Percentiles rank a stretch among this genome's conserved stretches.
phyloP scores from a whole-genome alignment of 1,139 yeast genomes.

The Blastobotrys arbuscula region DNA sequence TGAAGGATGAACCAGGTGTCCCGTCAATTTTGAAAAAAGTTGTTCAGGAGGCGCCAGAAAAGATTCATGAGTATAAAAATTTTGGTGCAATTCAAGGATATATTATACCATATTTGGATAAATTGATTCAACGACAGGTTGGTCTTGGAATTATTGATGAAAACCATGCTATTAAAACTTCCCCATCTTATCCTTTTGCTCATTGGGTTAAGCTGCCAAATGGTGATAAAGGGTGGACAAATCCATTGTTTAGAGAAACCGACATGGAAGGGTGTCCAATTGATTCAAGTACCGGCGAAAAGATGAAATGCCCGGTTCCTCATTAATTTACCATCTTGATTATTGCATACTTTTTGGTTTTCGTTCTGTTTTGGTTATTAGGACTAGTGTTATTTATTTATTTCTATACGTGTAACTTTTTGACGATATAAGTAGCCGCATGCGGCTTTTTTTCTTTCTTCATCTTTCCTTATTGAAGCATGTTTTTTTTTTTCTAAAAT shows the following conservation, averaged over 20 bases:
- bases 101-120: conserved; percentile 52
- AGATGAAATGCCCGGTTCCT: conserved; percentile 1
- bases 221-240: conserved; percentile 26
- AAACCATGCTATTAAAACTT: conserved; percentile 55
- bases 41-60: conserved; percentile 60
- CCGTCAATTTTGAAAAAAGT: conserved; percentile 63
- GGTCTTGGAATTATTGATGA: conserved; percentile 50
- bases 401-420: neutral
- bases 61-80: conserved; percentile 57
- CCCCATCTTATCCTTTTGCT: conserved; percentile 60
- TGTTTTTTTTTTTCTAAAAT: too few relatives aligned
- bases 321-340: too few relatives aligned
- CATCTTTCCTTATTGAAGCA: too few relatives aligned
- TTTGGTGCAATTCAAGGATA: conserved; percentile 56
- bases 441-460: too few relatives aligned
- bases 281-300: neutral
- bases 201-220: conserved; percentile 30
- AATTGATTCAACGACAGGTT: conserved; percentile 50
- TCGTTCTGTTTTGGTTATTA: too few relatives aligned
- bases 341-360: too few relatives aligned
- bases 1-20: conserved; percentile 70
- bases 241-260: conserved; percentile 19
- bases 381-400: neutral
- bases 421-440: neutral
- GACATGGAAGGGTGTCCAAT: conserved; percentile 2